Evolutionary conservation across 129 eudicot genomes (phyloP), one percentile per base, ranked within the genome.

Genomic region (Chrysanthemum seticuspe): DNA sequence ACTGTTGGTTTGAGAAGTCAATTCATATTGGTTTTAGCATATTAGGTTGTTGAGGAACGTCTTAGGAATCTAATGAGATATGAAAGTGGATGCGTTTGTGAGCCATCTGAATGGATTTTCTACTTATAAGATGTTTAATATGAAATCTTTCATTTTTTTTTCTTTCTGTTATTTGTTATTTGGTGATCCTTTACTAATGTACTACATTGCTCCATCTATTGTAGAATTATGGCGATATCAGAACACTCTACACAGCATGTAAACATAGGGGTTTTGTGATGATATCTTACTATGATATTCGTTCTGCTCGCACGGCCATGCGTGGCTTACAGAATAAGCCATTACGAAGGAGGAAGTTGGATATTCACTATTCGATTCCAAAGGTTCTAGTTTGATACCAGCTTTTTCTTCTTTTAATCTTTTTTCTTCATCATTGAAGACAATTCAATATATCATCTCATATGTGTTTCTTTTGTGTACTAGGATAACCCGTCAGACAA

Each of bases 401-500:
- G 0, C n/a, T 77, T 69, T 13, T 2, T 66, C 13, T 63, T 54
- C 29, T 19, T 14, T 27, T 3, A 3, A 3, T 3, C 0, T 29
- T 29, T 8, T n/a, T 45, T 74, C 29, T 4, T 40, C 0, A 64
- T 67, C 54, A 50, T 36, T 11, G 65, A 55, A 31, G 15, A 55
- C 64, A 13, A 62, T 10, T 58, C 5, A 13, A 27, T 16, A 0
- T 10, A 5, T 70, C 27, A 3, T 79, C 65, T 13, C 44, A 40
- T 65, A 45, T 10, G 8, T 25, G 69, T 29, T 74, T 62, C 16
- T 34, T 27, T 21, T 48, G 19, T 71, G 59, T 65, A 51, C 62
- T 74, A 95, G 99, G 99, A 91, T 64, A 95, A 91, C 67, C 97
- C 99, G 57, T 90, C 99, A 1, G 99, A 95, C 72, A 95, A 95